Base-by-base conservation (phyloP, 768 basidiomycete genomes). In the Amanita pallidorosea region DNA sequence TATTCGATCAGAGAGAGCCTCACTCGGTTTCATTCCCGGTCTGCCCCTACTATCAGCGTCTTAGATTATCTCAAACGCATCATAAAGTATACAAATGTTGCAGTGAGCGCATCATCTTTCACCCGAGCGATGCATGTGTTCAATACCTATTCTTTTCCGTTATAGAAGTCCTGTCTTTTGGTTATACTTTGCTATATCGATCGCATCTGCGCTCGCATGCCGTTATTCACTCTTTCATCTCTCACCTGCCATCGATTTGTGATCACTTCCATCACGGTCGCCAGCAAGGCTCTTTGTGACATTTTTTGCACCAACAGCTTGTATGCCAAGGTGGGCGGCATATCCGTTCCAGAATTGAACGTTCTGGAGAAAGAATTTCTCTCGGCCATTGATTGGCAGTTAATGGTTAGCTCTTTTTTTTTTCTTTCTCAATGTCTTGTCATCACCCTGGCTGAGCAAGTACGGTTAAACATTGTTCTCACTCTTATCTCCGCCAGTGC, bases 231-330 rank as follows among this genome's bases (percentile, higher is more conserved):
- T 45, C 79, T 99, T 56, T 90, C 91, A 34, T 95, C 93, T 34
- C 81, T 98, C 60, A 98, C 95, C 20, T 92, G 92, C 61, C 96
- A 99, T 70, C 91, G 96, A 53, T 98, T 99, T 70, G 76, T 97
- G 63, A 97, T 98, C 69, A 79, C 95, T 41, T 82, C 91, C 58
- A 85, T 97, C 65, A 81, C 88, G 27, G 90, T 93, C 53, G 86
- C 90, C 55, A 87, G 83, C 71, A 98, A 99, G 68, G 91, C 92
- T 0, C 81, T 97, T 41, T 94, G 89, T 67, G 96, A 99, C 69
- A 80, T 83, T 17, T 98, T 98, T 66, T 95, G 89, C 70, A 91
- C 89, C 44, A 98, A 98, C 65, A 80, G 77, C 51, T 81, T 94
- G 61, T 98, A 98, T 69, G 91, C 96, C 57, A 88, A 85, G 67